phyloP scores from a whole-genome alignment of 1,284 basidiomycete genomes.

The Vanrija sp. region DNA sequence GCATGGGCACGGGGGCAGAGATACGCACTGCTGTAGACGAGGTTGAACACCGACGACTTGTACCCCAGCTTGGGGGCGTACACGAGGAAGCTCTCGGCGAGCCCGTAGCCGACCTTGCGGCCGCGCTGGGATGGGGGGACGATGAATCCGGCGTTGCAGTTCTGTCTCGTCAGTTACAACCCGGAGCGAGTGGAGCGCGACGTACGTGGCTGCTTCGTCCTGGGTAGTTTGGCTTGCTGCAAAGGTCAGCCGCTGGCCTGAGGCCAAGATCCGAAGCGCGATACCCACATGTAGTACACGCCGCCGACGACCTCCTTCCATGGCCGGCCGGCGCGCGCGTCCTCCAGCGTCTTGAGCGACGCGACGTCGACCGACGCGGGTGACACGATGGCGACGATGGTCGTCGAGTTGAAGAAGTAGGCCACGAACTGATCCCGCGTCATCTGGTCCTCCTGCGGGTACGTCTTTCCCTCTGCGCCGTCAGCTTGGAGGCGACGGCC shows the following conservation, averaged over 20 bases:
- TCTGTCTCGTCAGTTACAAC: constrained; percentile 10
- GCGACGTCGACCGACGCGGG: constrained; percentile 22
- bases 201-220: constrained; percentile 87
- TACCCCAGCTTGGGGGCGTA: constrained; percentile 72
- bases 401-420: constrained; percentile 69
- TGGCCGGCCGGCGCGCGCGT: constrained; percentile 45
- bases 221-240: constrained; percentile 85
- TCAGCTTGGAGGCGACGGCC: neutral
- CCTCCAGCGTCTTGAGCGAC: constrained; percentile 19
- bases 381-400: constrained; percentile 64
- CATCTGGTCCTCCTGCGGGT: constrained; percentile 70
- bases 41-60: constrained; percentile 84
- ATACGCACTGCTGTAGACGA: constrained; percentile 79
- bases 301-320: constrained; percentile 73
- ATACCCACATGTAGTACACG: constrained; percentile 68
- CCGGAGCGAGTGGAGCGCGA: constrained; percentile 11
- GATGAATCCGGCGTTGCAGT: constrained; percentile 69
- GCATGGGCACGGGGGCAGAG: neutral
- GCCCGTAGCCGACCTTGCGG: constrained; percentile 64
- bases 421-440: constrained; percentile 59
- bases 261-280: neutral
- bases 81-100: constrained; percentile 75
- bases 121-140: constrained; percentile 67
- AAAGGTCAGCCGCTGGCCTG: constrained; percentile 1
- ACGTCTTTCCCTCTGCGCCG: constrained; percentile 60